These are phyloP conservation scores for Tulasnella calospora DNA, from an alignment of 768 basidiomycete species.

Conservation along the genomic window DNA sequence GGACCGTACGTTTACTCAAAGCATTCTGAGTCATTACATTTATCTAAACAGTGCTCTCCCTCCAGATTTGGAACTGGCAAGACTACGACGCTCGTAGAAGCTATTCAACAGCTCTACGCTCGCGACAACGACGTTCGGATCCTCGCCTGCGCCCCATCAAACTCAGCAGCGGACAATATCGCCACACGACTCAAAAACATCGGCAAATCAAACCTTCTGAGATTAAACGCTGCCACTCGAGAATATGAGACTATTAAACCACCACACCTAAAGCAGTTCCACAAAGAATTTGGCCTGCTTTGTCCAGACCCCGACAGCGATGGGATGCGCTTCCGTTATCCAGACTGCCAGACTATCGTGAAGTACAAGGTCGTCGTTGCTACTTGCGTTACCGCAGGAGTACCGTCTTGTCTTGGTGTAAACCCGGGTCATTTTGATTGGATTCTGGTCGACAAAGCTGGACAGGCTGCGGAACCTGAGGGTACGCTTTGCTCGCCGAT, in stretches of 20 bases:
- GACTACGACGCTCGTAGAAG: conserved; percentile 24
- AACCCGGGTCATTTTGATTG: conserved; percentile 52
- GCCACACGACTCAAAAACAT: not conserved
- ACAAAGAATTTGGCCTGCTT: not conserved
- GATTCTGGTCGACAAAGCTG: conserved; percentile 62
- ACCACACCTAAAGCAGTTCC: not conserved
- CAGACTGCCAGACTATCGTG: not conserved
- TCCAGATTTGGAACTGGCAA: conserved; percentile 25
- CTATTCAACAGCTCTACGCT: conserved; percentile 20
- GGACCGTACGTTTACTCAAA: conserved; percentile 21
- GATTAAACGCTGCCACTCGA: not conserved
- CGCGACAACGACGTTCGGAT: not conserved
- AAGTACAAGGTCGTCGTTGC: conserved; percentile 51
- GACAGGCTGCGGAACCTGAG: conserved; percentile 58
- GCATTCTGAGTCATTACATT: not conserved
- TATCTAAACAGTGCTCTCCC: not conserved
- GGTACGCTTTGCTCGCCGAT: not conserved
- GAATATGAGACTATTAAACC: not conserved
- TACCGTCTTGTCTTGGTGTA: conserved; percentile 48
- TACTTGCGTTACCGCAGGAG: conserved; percentile 52
- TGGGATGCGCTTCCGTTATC: not conserved
- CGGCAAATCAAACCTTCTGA: not conserved
- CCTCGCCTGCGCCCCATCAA: conserved; percentile 26
- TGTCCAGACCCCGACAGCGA: not conserved
- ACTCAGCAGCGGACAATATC: conserved; percentile 26